Conservation (phyloP, 129 eudicot species). For the Flaveria linearis region DNA sequence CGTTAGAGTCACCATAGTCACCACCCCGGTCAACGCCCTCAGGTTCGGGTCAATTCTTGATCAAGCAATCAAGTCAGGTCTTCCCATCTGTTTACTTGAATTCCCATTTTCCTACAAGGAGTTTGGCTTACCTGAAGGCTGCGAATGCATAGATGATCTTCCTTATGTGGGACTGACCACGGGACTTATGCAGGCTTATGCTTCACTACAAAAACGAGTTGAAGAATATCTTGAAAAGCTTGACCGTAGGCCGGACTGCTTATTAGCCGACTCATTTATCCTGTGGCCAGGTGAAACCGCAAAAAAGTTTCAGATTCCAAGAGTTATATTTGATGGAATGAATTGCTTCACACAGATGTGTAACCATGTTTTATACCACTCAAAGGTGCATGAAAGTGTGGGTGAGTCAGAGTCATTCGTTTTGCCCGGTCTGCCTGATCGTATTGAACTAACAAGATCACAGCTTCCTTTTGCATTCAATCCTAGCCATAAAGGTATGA, state of each 20-base stretch:
- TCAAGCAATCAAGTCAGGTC: slow-evolving; percentile 40
- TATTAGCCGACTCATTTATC: slow-evolving; percentile 46
- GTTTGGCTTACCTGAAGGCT: slow-evolving; percentile 61
- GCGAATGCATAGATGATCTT: slow-evolving; percentile 52
- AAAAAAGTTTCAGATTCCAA: slow-evolving; percentile 49
- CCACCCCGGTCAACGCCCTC: slow-evolving; percentile 35
- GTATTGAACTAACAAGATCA: slow-evolving; percentile 46
- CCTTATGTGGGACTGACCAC: slow-evolving; percentile 19
- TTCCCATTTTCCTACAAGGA: slow-evolving; percentile 44
- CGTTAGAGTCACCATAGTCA: slow-evolving; percentile 43
- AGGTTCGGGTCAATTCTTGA: slow-evolving; percentile 39
- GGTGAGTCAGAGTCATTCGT: slow-evolving; percentile 39
- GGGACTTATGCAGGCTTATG: slow-evolving; percentile 27
- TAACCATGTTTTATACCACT: slow-evolving; percentile 29
- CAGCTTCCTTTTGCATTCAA: slow-evolving; percentile 46
- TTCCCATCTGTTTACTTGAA: slow-evolving; percentile 38
- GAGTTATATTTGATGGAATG: slow-evolving; percentile 59
- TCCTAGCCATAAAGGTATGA: neutral
- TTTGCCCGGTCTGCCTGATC: slow-evolving; percentile 58
- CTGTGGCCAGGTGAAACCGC: slow-evolving; percentile 53
- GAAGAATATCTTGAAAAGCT: slow-evolving; percentile 38
- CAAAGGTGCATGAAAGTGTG: slow-evolving; percentile 34
- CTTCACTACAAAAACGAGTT: slow-evolving; percentile 31
- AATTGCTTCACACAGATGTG: slow-evolving; percentile 63
- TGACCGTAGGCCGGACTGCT: slow-evolving; percentile 34